Evolutionary conservation across 495 filamentous ascomycete genomes (phyloP), one percentile per base, ranked within the genome.

Genomic region (Xylaria cubensis): DNA sequence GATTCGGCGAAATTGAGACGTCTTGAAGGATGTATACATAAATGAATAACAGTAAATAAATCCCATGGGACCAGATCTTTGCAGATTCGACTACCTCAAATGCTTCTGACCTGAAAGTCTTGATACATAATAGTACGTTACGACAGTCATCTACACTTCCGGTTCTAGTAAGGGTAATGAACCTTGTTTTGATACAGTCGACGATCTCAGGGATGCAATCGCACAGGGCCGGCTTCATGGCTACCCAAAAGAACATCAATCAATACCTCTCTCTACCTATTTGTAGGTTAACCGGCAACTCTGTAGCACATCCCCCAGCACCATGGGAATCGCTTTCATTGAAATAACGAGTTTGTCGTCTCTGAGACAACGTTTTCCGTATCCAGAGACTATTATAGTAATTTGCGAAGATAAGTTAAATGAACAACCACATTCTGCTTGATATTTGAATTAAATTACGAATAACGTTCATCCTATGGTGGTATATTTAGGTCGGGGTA

Each of bases 1-100:
- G 80, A 72, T 77, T 85, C 21, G 67, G 67, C 0, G 64, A 67
- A 67, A 41, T 8, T 19, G 70, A 72, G 53, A 46, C 36, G 13
- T 29, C 51, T 32, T 69, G 24, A 69, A n/a, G 9, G 12, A 15
- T 50, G 50, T 46, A 4, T 21, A 10, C 8, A 39, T 39, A 36
- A 21, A 15, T 17, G 24, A 39, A 36, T 41, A 29, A n/a, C 19
- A 17, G 15, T 6, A 12, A 26, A 36, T 67, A 17, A 36, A 24
- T 19, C 17, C 12, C 17, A 26, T 5, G n/a, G 36, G 6, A 51
- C 17, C 1, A 3, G 5, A 36, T 56, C 12, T 32, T 24, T 42
- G 13, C 21, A 32, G 0, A 21, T 34, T 15, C 9, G 4, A 46
- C 0, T 13, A 13, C 7, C 6, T 26, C 17, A 46, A 58, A 39